phyloP scores from a whole-genome alignment of 1,139 yeast species.

The Pichia sp. region DNA sequence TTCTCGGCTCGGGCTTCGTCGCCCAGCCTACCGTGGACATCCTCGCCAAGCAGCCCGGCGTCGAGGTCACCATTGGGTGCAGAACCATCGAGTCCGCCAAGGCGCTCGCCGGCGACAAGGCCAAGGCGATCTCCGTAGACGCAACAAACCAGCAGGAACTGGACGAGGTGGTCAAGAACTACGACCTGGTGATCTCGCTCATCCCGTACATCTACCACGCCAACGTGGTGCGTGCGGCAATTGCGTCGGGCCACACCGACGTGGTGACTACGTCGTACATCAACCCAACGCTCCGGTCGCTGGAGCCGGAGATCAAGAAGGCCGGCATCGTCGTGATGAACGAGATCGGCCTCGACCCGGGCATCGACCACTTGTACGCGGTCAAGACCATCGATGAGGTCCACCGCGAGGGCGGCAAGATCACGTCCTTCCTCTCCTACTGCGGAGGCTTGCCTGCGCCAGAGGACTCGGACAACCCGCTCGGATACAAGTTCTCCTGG shows the following conservation, averaged over 20 bases:
- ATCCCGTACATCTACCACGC: conserved; percentile 96
- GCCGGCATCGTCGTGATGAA: conserved; percentile 91
- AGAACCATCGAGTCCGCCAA: conserved; percentile 86
- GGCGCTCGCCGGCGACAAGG: conserved; percentile 75
- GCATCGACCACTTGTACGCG: conserved; percentile 96
- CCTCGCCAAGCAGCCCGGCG: conserved; percentile 69
- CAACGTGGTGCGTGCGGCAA: conserved; percentile 87
- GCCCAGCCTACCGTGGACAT: conserved; percentile 98
- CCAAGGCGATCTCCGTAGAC: conserved; percentile 82
- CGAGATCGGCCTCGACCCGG: conserved; percentile 96
- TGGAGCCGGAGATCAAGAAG: conserved; percentile 72
- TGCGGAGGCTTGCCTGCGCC: conserved; percentile 99
- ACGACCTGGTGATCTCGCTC: conserved; percentile 85
- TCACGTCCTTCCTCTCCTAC: conserved; percentile 88
- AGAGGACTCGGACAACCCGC: conserved; percentile 93
- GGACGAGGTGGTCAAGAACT: conserved; percentile 70
- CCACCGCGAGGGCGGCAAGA: conserved; percentile 85
- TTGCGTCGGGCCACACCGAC: conserved; percentile 74
- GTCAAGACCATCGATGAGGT: conserved; percentile 98
- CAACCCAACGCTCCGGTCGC: conserved; percentile 81
- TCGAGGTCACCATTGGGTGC: conserved; percentile 92
- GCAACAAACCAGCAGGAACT: conserved; percentile 75
- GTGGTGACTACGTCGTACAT: conserved; percentile 96
- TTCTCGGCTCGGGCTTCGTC: conserved; percentile 96
- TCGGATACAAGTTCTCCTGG: conserved; percentile 99